phyloP scores from a whole-genome alignment of 208 protist species.

The Acanthamoeba triangularis region DNA sequence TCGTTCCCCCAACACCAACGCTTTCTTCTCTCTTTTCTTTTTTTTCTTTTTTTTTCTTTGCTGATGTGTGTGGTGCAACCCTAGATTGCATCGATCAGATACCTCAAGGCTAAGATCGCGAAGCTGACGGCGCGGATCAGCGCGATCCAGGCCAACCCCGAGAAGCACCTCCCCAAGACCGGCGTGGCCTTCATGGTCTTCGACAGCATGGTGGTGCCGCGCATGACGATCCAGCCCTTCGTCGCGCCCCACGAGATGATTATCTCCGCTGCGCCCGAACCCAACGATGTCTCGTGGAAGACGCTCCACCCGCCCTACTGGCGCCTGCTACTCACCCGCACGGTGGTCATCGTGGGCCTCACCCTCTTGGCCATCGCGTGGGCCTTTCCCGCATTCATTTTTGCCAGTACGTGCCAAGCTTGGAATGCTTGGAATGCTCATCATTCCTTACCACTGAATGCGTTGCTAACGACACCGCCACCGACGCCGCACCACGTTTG shows the following conservation, averaged over 20 bases:
- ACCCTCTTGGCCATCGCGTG: slow-evolving; percentile 9
- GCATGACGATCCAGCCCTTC: slow-evolving; percentile 68
- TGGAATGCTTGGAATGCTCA: not conserved
- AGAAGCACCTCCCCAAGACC: slow-evolving; percentile 37
- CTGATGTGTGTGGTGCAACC: not conserved
- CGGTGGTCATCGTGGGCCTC: not conserved
- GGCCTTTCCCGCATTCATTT: slow-evolving; percentile 31
- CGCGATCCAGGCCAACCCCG: not conserved
- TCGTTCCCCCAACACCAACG: too few relatives aligned
- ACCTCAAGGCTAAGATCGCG: not conserved
- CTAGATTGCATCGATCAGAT: slow-evolving; percentile 1
- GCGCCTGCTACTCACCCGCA: slow-evolving; percentile 13
- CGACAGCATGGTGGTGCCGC: slow-evolving; percentile 50
- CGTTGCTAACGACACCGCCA: not conserved
- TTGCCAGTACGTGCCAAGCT: not conserved
- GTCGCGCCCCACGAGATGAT: slow-evolving; percentile 41
- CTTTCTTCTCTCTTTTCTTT: too few relatives aligned
- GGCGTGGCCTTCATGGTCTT: slow-evolving; percentile 38
- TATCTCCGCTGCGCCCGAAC: not conserved
- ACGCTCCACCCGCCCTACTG: slow-evolving; percentile 27
- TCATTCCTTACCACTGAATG: not conserved
- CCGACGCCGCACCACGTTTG: too few relatives aligned
- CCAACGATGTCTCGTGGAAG: slow-evolving; percentile 66
- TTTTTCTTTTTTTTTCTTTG: too few relatives aligned
- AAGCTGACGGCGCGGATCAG: not conserved